Conservation (phyloP, 768 basidiomycete species). For the Lepiota venenata region DNA sequence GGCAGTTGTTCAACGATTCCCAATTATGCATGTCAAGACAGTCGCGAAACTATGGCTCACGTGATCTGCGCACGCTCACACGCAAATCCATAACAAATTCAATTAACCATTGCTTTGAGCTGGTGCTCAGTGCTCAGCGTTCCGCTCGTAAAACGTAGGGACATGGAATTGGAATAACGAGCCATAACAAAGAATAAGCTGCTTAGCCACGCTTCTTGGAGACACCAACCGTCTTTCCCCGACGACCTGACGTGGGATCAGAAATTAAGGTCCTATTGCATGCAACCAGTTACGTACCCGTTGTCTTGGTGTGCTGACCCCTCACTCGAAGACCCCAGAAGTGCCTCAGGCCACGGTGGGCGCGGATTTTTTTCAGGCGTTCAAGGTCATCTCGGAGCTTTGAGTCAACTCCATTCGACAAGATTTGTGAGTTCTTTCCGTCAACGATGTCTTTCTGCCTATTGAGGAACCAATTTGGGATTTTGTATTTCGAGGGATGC, state of each 20-base stretch:
- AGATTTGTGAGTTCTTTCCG: constrained; percentile 93
- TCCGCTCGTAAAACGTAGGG: no score
- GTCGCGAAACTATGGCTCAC: constrained; percentile 7
- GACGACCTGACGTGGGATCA: constrained; percentile 58
- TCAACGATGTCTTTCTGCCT: constrained; percentile 98
- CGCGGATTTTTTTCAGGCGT: constrained; percentile 97
- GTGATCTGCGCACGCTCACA: not conserved
- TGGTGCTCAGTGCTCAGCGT: no score
- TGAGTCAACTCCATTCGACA: constrained; percentile 96
- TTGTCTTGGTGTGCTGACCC: constrained; percentile 99
- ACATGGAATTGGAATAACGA: no score
- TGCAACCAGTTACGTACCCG: constrained; percentile 51
- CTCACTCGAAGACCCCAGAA: constrained; percentile 95
- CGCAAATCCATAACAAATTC: no score
- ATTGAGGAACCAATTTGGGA: constrained; percentile 99
- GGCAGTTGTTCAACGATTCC: constrained; percentile 4
- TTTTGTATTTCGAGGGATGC: constrained; percentile 99
- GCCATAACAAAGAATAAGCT: constrained; percentile 8
- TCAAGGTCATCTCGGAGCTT: constrained; percentile 98
- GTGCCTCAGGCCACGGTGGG: constrained; percentile 91
- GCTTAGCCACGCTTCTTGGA: constrained; percentile 79
- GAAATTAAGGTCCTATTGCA: constrained; percentile 3
- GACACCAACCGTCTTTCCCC: constrained; percentile 95
- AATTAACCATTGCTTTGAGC: no score
- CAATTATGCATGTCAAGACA: not conserved